A percentile compares a stretch with the other conserved stretches of the same genome.
Conservation (phyloP, 805 yeast genomes). For the Saturnispora sanitii region DNA sequence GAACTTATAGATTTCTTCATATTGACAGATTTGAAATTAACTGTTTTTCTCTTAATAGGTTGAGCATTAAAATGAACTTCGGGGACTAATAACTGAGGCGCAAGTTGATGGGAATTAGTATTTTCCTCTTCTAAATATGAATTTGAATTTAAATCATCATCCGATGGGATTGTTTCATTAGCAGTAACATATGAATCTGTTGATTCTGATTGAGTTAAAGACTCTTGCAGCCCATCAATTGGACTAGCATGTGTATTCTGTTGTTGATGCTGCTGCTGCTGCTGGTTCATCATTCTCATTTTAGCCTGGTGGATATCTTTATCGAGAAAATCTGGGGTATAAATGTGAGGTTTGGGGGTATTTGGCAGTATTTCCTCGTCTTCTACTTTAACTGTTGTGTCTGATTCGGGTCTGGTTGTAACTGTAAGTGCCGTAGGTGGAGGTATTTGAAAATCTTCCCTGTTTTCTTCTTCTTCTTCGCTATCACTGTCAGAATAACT, state of each 20-base stretch:
- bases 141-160: too few species aligned
- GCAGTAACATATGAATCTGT: conserved; percentile 21
- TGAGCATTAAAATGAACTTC: background rate
- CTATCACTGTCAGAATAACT: background rate
- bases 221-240: too few species aligned
- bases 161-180: conserved; percentile 11
- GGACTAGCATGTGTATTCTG: too few species aligned
- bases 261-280: too few species aligned
- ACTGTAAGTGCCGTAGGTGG: background rate
- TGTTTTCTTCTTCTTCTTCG: background rate
- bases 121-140: too few species aligned
- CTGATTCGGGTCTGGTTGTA: background rate
- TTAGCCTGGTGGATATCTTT: conserved; percentile 5
- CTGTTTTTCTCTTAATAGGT: background rate
- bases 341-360: too few species aligned
- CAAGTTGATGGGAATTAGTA: too few species aligned
- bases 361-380: too few species aligned
- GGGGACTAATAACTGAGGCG: background rate
- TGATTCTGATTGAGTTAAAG: conserved; percentile 8
- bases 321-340: conserved; percentile 4
- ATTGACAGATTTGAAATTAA: background rate
- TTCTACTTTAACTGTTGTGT: background rate
- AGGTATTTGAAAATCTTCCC: background rate
- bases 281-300: background rate
- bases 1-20: conserved; percentile 8